Base-by-base conservation (phyloP, 2,329 filamentous ascomycete species). In the Pseudofabraea citricarpa region DNA sequence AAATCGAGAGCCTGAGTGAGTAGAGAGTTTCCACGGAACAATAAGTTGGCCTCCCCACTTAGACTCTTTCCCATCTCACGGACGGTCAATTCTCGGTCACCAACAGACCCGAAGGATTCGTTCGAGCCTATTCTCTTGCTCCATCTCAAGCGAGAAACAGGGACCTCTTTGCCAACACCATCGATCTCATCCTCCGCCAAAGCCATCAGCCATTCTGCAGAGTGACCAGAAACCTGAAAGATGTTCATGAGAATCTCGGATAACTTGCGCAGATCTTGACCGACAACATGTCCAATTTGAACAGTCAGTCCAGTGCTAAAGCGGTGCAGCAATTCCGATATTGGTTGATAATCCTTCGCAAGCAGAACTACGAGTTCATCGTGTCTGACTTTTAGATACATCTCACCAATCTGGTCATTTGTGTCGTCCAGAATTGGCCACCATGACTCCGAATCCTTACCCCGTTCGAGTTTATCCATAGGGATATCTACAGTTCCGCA, bases 101-200 rank as follows among this genome's bases (percentile, higher is more conserved):
- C 78, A 24, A 49, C 64, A 22, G 74, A 79, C 29, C 82, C 77
- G 33, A 74, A 70, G 1, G 82, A 86, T 42, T 89, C 85, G 52
- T 79, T 83, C 1, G 85, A 88, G 43, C 80, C 83, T 24, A 88
- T 66, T 16, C 87, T 77, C 49, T 75, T 77, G 62, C 77, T 86
- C 64, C 87, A 90, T 3, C 86, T 75, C 72, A 82, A 61, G 74
- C 85, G 73, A 71, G 83, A 88, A 50, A 85, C 77, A 1, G 85
- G 80, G 12, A 82, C 81, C 54, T 95, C 90, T 59, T 84, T 94
- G 43, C 89, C 81, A 15, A 93, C 83, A 1, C 91, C 91, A 58
- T 97, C 93, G 45, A 98, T 97, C 64, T 98, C 93, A 59, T 97
- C 91, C 64, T 98, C 93, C 0, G 96, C 87, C 31, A 98, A 71